A percentile compares a stretch with the other conserved stretches of the same genome.
These are phyloP conservation scores for Alloascoidea africana DNA, from an alignment of 805 yeast genomes.

Conservation along the genomic window DNA sequence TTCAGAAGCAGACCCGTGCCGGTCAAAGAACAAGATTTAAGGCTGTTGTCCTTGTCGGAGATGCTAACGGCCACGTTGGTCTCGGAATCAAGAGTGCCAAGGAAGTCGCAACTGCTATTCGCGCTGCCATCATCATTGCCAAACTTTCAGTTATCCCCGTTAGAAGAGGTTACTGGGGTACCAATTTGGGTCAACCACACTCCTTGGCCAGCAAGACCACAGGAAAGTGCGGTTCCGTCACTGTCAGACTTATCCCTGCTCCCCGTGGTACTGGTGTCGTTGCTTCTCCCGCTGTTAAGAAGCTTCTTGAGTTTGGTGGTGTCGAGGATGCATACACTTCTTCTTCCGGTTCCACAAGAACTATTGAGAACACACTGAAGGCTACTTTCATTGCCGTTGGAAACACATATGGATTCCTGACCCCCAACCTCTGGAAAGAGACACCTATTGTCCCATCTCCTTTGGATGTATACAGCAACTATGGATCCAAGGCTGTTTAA, in stretches of 20 bases:
- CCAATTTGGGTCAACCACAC: slow-evolving; percentile 99
- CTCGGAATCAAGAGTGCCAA: slow-evolving; percentile 99
- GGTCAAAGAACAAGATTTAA: slow-evolving; percentile 99
- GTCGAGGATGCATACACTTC: slow-evolving; percentile 98
- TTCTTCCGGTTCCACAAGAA: slow-evolving; percentile 98
- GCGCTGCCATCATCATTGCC: slow-evolving; percentile 99
- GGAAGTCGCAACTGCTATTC: slow-evolving; percentile 99
- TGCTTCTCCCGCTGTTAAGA: slow-evolving; percentile 99
- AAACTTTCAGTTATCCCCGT: slow-evolving; percentile 97
- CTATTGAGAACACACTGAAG: slow-evolving; percentile 98
- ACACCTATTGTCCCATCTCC: slow-evolving; percentile 81
- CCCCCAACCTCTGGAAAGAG: slow-evolving; percentile 97
- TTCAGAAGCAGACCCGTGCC: slow-evolving; percentile 99
- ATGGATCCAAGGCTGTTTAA: neutral
- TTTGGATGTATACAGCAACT: slow-evolving; percentile 63
- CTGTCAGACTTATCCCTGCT: slow-evolving; percentile 97
- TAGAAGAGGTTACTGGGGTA: slow-evolving; percentile 99
- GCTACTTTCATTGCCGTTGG: slow-evolving; percentile 99
- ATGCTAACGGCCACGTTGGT: slow-evolving; percentile 99
- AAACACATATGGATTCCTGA: slow-evolving; percentile 99
- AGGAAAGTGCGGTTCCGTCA: slow-evolving; percentile 99
- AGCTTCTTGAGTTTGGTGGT: slow-evolving; percentile 98
- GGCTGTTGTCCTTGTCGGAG: slow-evolving; percentile 99
- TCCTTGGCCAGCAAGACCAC: slow-evolving; percentile 95
- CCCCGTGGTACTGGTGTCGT: slow-evolving; percentile 99